These are phyloP conservation scores for Triticum monococcum DNA, from an alignment of 176 grass and related monocot genomes.

Conservation along the genomic window DNA sequence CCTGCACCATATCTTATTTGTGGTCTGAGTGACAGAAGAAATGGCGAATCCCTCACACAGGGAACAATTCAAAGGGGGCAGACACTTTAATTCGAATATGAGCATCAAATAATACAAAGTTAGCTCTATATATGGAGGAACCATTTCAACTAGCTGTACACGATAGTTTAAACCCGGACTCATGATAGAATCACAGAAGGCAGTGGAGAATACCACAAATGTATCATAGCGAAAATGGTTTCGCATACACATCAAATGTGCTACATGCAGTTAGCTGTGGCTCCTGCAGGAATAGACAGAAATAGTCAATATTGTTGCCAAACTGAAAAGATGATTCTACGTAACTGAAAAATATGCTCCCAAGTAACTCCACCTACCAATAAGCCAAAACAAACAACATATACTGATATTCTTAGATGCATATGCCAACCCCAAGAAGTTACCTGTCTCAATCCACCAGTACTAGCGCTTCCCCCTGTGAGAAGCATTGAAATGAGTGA, in stretches of 20 bases:
- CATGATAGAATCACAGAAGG: not conserved
- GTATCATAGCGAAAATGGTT: conserved; percentile 83
- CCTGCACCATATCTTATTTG: not conserved
- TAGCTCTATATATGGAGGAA: conserved; percentile 20
- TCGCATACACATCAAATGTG: conserved; percentile 75
- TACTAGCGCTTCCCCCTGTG: conserved; percentile 51
- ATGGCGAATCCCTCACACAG: not conserved
- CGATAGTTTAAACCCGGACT: conserved; percentile 5
- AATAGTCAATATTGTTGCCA: conserved; percentile 3
- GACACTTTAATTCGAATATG: not conserved
- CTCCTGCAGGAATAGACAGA: conserved; percentile 57
- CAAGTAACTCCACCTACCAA: not conserved
- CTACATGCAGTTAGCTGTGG: conserved; percentile 74
- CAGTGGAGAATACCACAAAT: not conserved
- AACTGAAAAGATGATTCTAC: conserved; percentile 11
- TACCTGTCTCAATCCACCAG: conserved; percentile 85
- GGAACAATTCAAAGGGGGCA: not conserved
- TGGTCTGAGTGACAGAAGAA: not conserved
- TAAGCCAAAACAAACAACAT: conserved; percentile 17
- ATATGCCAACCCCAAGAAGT: not conserved
- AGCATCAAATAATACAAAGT: conserved; percentile 16
- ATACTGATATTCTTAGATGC: not conserved
- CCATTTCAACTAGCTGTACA: conserved; percentile 23
- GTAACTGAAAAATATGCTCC: not conserved
- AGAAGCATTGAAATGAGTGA: conserved; percentile 84